Conservation (phyloP, 192 early-diverging fungal species). For the Dimargaris cristalligena region DNA sequence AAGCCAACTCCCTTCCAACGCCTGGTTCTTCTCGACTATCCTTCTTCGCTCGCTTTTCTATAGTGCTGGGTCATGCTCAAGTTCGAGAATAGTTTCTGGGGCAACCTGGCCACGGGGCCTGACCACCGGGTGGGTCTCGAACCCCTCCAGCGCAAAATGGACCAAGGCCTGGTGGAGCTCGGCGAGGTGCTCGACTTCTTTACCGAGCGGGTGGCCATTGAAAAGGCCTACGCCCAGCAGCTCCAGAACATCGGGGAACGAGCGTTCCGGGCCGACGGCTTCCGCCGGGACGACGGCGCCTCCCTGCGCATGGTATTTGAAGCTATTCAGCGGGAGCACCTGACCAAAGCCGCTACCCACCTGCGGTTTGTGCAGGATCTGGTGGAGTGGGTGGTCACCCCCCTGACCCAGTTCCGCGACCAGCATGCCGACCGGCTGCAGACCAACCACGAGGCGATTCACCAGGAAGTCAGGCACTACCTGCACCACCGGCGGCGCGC, state of each 20-base stretch:
- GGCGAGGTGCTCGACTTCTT: constrained; percentile 27
- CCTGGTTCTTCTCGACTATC: no score
- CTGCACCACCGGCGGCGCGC: background rate
- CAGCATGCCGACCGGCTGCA: background rate
- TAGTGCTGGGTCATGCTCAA: constrained; percentile 18
- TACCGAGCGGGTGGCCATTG: constrained; percentile 23
- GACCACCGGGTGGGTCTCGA: constrained; percentile 27
- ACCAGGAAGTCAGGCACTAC: background rate
- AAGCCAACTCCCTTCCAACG: no score
- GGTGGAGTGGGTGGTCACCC: constrained; percentile 22
- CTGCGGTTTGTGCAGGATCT: constrained; percentile 23
- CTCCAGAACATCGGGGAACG: constrained; percentile 23
- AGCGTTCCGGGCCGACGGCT: constrained; percentile 16
- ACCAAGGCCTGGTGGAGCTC: constrained; percentile 24
- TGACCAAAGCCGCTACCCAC: constrained; percentile 20
- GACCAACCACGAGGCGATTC: background rate
- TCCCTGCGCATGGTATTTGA: constrained; percentile 27
- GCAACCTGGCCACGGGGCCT: constrained; percentile 25
- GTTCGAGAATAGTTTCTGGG: constrained; percentile 34
- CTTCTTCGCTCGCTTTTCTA: no score
- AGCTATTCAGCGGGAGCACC: constrained; percentile 24
- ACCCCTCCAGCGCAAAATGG: constrained; percentile 24
- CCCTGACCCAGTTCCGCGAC: constrained; percentile 15
- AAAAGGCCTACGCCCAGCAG: constrained; percentile 23
- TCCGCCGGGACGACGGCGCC: constrained; percentile 29